A percentile compares a stretch with the other conserved stretches of the same genome.
phyloP scores from a whole-genome alignment of 108 stramenopile genomes.

The Schizochytrium sp. region DNA sequence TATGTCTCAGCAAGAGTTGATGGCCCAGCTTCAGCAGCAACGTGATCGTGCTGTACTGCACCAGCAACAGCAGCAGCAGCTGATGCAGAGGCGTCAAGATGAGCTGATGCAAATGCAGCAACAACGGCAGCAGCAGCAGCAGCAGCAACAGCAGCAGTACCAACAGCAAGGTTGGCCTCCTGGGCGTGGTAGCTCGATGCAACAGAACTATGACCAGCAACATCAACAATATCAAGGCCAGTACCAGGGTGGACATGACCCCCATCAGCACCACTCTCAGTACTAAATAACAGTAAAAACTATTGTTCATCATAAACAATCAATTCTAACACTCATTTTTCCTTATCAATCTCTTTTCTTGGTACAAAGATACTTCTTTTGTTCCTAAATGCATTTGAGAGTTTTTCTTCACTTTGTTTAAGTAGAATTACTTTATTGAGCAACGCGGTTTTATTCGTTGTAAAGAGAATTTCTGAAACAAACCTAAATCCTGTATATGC shows the following conservation, averaged over 20 bases:
- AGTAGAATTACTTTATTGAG: no score
- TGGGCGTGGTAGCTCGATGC: neutral
- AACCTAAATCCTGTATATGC: no score
- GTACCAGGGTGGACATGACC: neutral
- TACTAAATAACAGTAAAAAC: no score
- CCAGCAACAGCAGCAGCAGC: constrained; percentile 32
- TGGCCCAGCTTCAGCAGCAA: constrained; percentile 11
- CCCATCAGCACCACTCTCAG: no score
- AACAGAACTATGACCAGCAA: neutral
- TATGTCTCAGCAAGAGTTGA: neutral
- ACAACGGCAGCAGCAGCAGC: constrained; percentile 5
- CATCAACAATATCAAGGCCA: neutral
- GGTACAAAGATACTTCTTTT: no score
- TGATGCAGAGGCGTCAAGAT: neutral
- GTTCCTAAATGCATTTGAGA: no score
- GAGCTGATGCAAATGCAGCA: neutral
- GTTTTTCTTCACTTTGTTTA: no score
- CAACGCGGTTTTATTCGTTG: no score
- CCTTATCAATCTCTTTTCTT: no score
- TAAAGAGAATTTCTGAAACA: no score
- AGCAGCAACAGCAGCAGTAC: neutral
- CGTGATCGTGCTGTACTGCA: neutral
- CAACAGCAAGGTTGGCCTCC: neutral
- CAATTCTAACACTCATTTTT: no score
- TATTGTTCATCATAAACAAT: no score